Base-by-base conservation (phyloP, 306 rosid species). In the Vicia sativa region DNA sequence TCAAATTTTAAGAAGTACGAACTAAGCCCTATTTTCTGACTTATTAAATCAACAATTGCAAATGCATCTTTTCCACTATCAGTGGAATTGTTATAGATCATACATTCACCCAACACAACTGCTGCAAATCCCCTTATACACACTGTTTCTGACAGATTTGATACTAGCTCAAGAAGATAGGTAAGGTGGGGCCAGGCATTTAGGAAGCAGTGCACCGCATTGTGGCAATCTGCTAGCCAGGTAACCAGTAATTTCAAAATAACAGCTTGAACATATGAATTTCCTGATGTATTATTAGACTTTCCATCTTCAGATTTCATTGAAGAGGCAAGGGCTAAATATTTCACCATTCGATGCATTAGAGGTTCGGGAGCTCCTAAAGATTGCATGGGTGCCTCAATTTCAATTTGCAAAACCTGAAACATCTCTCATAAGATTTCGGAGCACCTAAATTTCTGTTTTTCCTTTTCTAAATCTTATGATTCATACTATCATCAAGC, bases 171-270 rank as follows among this genome's bases (percentile, higher is more conserved):
- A 46, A 93, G 85, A 77, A 93, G 85, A 82, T 83, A 86, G 25
- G 97, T 90, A 64, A 88, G 87, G 75, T 93, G 99, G 55, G 95
- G 96, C 29, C 81, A 96, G 64, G 97, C 89, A 76, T 93, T 97
- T 57, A 93, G 86, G 76, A 90, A 90, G 85, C 97, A 93, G 44
- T 82, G 71, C 62, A 90, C 97, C 25, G 97, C 99, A 78, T 46
- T 77, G 34, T 97, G 92, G 81, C 81, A 90, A 77, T 90, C 89
- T 65, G 87, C 87, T 52, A 90, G 85, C 99, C 96, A 93, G 43
- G 84, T 86, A 65, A 86, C 78, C 65, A 93, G 87, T 82, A 88
- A 77, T 77, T 86, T 93, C 84, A 93, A 79, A 78, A 93, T 83
- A 71, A 86, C 80, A 23, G 82, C 82, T 74, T 90, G 87, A 70